Evolutionary conservation across 768 basidiomycete species (phyloP).

Genomic region (Goffeauzyma gilvescens): DNA sequence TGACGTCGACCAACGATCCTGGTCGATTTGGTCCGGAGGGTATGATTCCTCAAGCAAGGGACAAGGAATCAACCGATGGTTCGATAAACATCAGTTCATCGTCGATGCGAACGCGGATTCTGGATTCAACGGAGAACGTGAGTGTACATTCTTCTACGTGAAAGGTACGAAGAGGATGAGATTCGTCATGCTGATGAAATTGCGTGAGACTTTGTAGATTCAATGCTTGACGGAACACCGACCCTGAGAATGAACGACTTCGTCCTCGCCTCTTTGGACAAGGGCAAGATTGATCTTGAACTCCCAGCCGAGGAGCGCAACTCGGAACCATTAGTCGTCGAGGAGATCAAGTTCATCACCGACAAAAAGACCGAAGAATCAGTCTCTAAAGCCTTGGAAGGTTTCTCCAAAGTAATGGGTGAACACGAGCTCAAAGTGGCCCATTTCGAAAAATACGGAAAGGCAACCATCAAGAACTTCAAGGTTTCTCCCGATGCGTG

Average conservation of each 20-base stretch:
- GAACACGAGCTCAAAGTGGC: conserved; percentile 65
- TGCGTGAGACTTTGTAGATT: conserved; percentile 20
- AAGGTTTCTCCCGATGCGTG: conserved; percentile 82
- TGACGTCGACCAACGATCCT: conserved; percentile 55
- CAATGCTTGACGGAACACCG: conserved; percentile 61
- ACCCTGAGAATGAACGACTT: conserved; percentile 93
- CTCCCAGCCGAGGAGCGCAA: conserved; percentile 31
- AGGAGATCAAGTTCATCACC: conserved; percentile 53
- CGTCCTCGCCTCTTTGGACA: conserved; percentile 53
- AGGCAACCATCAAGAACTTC: conserved; percentile 65
- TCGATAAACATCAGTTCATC: conserved; percentile 89
- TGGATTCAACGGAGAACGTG: conserved; percentile 85
- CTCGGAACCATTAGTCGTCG: conserved; percentile 34
- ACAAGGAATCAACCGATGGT: conserved; percentile 76
- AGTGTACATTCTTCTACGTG: too few relatives aligned
- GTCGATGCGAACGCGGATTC: conserved; percentile 89
- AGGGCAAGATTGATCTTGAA: conserved; percentile 59
- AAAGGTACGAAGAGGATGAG: too few relatives aligned
- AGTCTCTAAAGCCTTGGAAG: conserved; percentile 43
- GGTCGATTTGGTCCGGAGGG: conserved; percentile 61
- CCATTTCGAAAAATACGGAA: conserved; percentile 77
- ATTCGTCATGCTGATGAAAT: too few relatives aligned
- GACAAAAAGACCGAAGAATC: conserved; percentile 40
- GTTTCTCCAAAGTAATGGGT: conserved; percentile 57
- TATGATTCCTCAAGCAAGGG: conserved; percentile 29